phyloP scores from a whole-genome alignment of 2,329 filamentous ascomycete species.

The Paracamarosporium sp. region DNA sequence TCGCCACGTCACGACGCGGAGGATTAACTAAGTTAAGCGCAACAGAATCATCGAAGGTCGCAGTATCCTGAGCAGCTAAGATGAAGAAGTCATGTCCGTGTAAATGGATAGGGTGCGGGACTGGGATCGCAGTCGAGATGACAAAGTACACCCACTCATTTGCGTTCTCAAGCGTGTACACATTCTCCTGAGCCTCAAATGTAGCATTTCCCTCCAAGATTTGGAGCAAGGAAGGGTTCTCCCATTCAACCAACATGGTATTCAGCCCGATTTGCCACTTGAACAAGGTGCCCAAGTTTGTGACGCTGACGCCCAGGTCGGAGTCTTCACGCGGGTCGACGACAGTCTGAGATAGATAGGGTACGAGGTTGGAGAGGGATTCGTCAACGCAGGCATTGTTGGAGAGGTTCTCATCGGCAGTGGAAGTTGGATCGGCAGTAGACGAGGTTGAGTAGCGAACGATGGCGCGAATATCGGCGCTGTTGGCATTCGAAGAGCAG shows the following conservation, averaged over 20 bases:
- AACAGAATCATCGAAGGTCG: slow-evolving; percentile 16
- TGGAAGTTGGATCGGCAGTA: slow-evolving; percentile 37
- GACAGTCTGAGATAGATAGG: slow-evolving; percentile 20
- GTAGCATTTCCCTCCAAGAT: slow-evolving; percentile 35
- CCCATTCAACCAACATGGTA: slow-evolving; percentile 55
- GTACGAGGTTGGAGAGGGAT: slow-evolving; percentile 26
- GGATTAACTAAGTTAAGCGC: slow-evolving; percentile 37
- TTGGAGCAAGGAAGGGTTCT: slow-evolving; percentile 51
- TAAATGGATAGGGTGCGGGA: slow-evolving; percentile 31
- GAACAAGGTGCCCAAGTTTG: slow-evolving; percentile 17
- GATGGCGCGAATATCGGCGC: slow-evolving; percentile 43
- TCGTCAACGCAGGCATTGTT: slow-evolving; percentile 45
- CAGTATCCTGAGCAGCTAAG: slow-evolving; percentile 43
- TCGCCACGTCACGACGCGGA: slow-evolving; percentile 37
- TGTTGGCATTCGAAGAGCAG: slow-evolving; percentile 28
- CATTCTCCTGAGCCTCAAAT: slow-evolving; percentile 21
- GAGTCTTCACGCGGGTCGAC: slow-evolving; percentile 13
- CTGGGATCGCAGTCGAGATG: slow-evolving; percentile 25
- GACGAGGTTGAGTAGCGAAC: slow-evolving; percentile 41
- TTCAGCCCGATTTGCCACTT: slow-evolving; percentile 47
- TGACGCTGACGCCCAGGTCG: slow-evolving; percentile 22
- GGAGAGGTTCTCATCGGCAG: slow-evolving; percentile 25
- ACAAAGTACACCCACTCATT: slow-evolving; percentile 29
- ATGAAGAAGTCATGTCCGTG: slow-evolving; percentile 61
- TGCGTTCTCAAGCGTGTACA: slow-evolving; percentile 18